phyloP scores from a whole-genome alignment of 805 yeast genomes.

The Yamadazyma sp. region DNA sequence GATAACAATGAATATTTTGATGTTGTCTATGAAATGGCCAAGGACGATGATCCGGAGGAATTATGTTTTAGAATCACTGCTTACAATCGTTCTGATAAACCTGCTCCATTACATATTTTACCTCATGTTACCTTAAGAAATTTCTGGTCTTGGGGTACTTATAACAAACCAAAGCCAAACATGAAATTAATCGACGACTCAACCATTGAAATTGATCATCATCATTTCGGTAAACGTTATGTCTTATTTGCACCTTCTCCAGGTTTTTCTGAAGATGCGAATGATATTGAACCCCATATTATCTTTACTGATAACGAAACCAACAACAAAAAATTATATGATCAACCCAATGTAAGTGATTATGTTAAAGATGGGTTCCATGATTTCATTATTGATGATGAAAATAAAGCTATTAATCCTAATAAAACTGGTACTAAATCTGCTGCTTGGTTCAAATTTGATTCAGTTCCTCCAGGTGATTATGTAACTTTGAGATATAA shows the following conservation, averaged over 20 bases:
- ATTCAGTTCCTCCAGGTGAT: conserved; percentile 80
- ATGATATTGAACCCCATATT: conserved; percentile 72
- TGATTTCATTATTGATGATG: conserved; percentile 66
- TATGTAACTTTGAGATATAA: conserved; percentile 82
- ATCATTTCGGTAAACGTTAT: conserved; percentile 63
- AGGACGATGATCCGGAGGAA: conserved; percentile 78
- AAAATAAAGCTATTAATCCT: conserved; percentile 65
- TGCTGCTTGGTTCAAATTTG: conserved; percentile 80
- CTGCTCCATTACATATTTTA: conserved; percentile 84
- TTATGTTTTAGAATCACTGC: conserved; percentile 82
- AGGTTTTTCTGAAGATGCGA: conserved; percentile 53
- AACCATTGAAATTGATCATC: conserved; percentile 60
- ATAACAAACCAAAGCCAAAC: conserved; percentile 49
- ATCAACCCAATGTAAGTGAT: conserved; percentile 50
- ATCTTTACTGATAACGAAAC: conserved; percentile 90
- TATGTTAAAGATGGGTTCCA: conserved; percentile 91
- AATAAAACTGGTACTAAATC: conserved; percentile 73
- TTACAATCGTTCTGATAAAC: conserved; percentile 72
- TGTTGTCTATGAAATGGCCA: conserved; percentile 86
- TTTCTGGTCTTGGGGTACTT: conserved; percentile 89
- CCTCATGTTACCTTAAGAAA: conserved; percentile 86
- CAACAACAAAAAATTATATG: conserved; percentile 65
- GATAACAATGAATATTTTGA: conserved; percentile 80
- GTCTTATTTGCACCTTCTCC: conserved; percentile 82
- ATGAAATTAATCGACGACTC: conserved; percentile 38